phyloP scores from a whole-genome alignment of 2,329 filamentous ascomycete genomes.

The Penicillium frequentans region DNA sequence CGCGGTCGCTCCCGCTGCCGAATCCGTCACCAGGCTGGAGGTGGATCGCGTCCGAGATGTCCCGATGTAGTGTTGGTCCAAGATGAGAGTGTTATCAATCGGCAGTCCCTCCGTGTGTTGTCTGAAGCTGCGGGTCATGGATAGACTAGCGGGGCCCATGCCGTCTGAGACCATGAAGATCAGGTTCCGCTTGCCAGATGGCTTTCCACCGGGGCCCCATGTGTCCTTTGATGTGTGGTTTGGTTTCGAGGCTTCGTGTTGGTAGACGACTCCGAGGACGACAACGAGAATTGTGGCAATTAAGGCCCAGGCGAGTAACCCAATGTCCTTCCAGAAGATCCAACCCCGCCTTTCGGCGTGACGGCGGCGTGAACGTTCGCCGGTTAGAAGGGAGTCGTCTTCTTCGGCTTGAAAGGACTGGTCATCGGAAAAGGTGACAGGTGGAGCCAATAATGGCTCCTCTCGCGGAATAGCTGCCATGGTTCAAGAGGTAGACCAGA shows the following conservation, averaged over 20 bases:
- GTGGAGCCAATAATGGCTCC: constrained; percentile 54
- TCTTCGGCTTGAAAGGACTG: constrained; percentile 56
- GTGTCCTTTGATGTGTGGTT: constrained; percentile 27
- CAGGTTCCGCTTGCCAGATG: constrained; percentile 77
- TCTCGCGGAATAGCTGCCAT: constrained; percentile 38
- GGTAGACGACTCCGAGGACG: constrained; percentile 76
- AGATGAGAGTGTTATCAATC: constrained; percentile 69
- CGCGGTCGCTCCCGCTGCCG: constrained; percentile 93
- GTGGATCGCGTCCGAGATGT: constrained; percentile 82
- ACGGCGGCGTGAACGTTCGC: constrained; percentile 45
- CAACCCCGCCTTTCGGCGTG: constrained; percentile 42
- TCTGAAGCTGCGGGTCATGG: constrained; percentile 80
- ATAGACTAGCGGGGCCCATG: constrained; percentile 92
- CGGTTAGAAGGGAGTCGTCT: constrained; percentile 63
- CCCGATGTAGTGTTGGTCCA: constrained; percentile 89
- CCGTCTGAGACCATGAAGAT: constrained; percentile 99
- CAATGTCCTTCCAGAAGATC: constrained; percentile 69
- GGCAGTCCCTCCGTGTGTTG: constrained; percentile 75
- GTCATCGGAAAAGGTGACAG: constrained; percentile 55
- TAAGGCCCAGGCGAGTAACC: constrained; percentile 79
- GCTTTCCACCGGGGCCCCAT: constrained; percentile 44
- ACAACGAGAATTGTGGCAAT: constrained; percentile 77
- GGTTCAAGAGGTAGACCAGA: not conserved
- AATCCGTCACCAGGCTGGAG: constrained; percentile 87
- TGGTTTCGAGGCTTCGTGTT: constrained; percentile 58